These are phyloP conservation scores for rapeseed (Brassica napus) DNA, from an alignment of 345 rosid species.

Conservation along the genomic window DNA sequence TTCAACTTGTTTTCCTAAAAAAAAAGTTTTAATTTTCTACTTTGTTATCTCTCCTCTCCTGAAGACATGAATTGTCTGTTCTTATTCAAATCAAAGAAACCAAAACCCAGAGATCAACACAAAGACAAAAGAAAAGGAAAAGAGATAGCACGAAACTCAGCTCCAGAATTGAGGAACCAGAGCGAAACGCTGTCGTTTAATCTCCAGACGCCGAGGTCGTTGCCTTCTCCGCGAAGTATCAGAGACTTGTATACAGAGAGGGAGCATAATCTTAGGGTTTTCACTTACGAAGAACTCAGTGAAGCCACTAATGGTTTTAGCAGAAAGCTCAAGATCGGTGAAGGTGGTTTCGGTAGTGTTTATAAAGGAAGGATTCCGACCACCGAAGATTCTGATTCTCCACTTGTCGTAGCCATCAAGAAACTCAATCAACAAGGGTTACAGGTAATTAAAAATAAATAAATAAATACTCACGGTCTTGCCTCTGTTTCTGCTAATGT, in stretches of 20 bases:
- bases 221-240: constrained; percentile 61
- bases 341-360: constrained; percentile 90
- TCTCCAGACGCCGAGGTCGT: constrained; percentile 37
- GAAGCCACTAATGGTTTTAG: constrained; percentile 66
- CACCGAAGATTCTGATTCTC: constrained; percentile 46
- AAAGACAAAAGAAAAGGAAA: constrained; percentile 28
- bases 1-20: constrained; percentile 9
- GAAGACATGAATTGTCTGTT: constrained; percentile 39
- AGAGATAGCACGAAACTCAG: constrained; percentile 22
- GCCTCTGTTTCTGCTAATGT: constrained; percentile 2
- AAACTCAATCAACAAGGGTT: constrained; percentile 69
- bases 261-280: constrained; percentile 64
- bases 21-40: neutral
- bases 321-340: constrained; percentile 68
- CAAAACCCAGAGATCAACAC: constrained; percentile 8
- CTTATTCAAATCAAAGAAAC: constrained; percentile 41
- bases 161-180: constrained; percentile 30
- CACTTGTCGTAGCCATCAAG: constrained; percentile 67
- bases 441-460: constrained; percentile 51
- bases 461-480: neutral
- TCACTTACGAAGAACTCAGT: constrained; percentile 69
- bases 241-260: constrained; percentile 66
- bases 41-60: neutral
- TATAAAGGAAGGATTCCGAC: constrained; percentile 63
- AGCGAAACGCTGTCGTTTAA: constrained; percentile 31